Evolutionary conservation across 352 stramenopile genomes (phyloP), one percentile per base, ranked within the genome.

Genomic region (Phytophthora ramorum): DNA sequence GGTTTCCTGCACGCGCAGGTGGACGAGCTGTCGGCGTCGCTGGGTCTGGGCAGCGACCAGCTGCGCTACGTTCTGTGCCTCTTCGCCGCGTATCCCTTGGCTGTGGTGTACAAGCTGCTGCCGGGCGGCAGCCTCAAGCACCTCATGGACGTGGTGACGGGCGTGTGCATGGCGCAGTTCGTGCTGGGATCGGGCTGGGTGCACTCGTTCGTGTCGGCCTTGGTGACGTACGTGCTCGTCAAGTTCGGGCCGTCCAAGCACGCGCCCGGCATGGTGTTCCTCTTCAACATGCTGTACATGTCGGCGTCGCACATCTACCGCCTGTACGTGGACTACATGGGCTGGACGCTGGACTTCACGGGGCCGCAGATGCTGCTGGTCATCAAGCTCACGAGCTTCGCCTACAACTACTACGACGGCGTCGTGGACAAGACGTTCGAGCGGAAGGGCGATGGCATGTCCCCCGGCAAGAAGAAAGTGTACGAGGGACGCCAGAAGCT

Each of bases 391-490:
- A 99, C 97, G 58, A 97, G 94, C 74, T 97, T 99, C 66, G 96
- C 93, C n/a, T 99, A 94, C 85, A 99, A 99, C 73, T 90, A 98
- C 60, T 97, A 97, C 71, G 97, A 99, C 66, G 95, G 96, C 45
- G 87, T 89, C 0, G 79, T 93, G 14, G 76, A 83, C 61, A 80
- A 90, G 77, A 74, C 78, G 2, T 61, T 66, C 24, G 54, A 79
- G 49, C 74, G 63, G 28, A 78, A 78, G 53, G 71, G 70, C 4
- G 50, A 37, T 1, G 51, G 60, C 2, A 50, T 71, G 59, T 63
- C 53, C 10, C 40, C 44, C 2, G 58, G 55, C 34, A 61, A 65
- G 40, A 71, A 70, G 30, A 72, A 72, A 26, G 58, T 84, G 26
- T 78, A 82, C 40, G 45, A 61, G 19, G 58, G 53, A 2, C 85